Base-by-base conservation (phyloP, 345 rosid genomes). In the Raphanus sativus region DNA sequence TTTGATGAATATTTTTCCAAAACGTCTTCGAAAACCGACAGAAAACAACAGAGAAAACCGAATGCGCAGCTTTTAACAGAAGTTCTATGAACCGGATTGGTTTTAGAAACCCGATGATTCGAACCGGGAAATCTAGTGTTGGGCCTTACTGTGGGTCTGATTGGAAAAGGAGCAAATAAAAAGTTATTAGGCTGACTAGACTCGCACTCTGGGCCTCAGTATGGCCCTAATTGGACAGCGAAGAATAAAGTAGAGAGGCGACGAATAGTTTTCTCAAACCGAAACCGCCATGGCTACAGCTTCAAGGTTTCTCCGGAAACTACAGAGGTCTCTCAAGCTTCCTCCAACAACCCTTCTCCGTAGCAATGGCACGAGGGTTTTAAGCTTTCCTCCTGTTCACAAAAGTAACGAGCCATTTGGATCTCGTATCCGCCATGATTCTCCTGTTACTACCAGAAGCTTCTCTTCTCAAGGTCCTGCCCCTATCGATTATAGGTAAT, bases 381-480 rank as follows among this genome's bases (percentile, higher is more conserved):
- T 82, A 40, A 64, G 75, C 42, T 6, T 8, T 79, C 55, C 42
- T 52, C 55, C 42, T 52, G 10, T 70, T 70, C 80, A 70, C 15
- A 62, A 75, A 34, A 8, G 73, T 40, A 64, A 50, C 0, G 32
- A 50, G 33, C 48, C 69, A 42, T 38, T 38, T 6, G 48, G 73
- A 48, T 75, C 62, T 76, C 64, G 70, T 21, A 45, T 72, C 55
- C 26, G 54, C 61, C 33, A 36, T 54, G 69, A 74, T 68, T 28
- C 70, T 40, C 2, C 24, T 75, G 30, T 32, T 24, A 45, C 29
- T 58, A 70, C 76, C 12, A 86, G 90, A 83, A 75, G 78, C 79
- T 87, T 90, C 82, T 87, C 81, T 81, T 85, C 91, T 71, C 62
- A 72, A 69, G 82, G 79, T 32, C 75, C 82, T 69, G 75, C 79